Evolutionary conservation across 768 basidiomycete genomes (phyloP), one percentile per base, ranked within the genome.

Genomic region (Suillus weaverae): DNA sequence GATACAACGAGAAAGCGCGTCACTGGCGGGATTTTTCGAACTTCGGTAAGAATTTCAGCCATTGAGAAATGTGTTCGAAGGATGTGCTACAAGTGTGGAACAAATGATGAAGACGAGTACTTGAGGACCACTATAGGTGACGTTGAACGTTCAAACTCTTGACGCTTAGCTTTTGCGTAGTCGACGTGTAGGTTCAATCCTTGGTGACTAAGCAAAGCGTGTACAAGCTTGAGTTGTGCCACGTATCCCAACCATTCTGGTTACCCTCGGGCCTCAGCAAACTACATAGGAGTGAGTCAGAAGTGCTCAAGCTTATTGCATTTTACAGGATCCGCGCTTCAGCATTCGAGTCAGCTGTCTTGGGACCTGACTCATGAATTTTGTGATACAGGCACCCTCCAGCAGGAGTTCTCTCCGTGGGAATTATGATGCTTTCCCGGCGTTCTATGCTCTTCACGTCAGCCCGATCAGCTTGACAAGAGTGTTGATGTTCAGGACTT

Each of bases 1-100:
- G 91, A 89, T 26, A 77, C 79, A 64, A 85, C 81, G 7, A 92
- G 73, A 62, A 88, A 86, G 38, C 94, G 86, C 6, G 94, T 94
- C 43, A 95, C 89, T 39, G 90, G 89, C 0, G 94, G 93, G 1
- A 95, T 91, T 79, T 92, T 94, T 70, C 81, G 85, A 61, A 94
- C 75, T 78, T 94, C 90, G 26, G 84, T 80, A 3, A 83, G 30
- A 43, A 87, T 71, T 20, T 79, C 77, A 60, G 83, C 77, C 85
- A 86, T 86, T n/a, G 60, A 64, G 62, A n/a, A 22, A 36, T 35
- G 10, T 35, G 26, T 26, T 26, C 26, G 33, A 55, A 16, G 26
- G 4, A 7, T 32, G 5, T 33, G 20, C 11, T 46, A 10, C 14
- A 9, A 9, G 2, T 18, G 9, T 18, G 54, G 1, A 22, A 16